Evolutionary conservation across 2,329 filamentous ascomycete genomes (phyloP).

Genomic region (Aspergillus sp.): DNA sequence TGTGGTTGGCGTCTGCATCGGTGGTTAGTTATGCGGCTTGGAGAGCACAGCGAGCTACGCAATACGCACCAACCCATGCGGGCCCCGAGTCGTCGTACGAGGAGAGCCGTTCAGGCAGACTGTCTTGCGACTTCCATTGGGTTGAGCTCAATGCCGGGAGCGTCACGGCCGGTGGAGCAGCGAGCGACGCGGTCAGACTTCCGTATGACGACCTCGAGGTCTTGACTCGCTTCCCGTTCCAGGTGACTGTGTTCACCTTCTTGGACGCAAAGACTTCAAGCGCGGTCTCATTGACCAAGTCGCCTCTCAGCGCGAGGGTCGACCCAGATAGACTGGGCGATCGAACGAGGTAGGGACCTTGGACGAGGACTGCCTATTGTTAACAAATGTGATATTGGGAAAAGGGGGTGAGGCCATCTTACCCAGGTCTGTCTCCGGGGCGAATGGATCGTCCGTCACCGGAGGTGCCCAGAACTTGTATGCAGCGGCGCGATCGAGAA

Average conservation of each 20-base stretch:
- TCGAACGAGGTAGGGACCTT: constrained; percentile 54
- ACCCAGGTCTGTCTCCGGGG: constrained; percentile 47
- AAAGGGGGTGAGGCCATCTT: neutral
- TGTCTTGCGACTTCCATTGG: constrained; percentile 43
- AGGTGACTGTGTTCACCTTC: constrained; percentile 45
- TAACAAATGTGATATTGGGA: neutral
- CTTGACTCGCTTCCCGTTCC: constrained; percentile 48
- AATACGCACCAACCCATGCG: constrained; percentile 33
- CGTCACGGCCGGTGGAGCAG: constrained; percentile 23
- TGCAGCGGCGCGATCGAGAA: constrained; percentile 54
- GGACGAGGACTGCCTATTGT: constrained; percentile 45
- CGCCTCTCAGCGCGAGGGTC: constrained; percentile 45
- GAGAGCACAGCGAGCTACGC: too few species aligned
- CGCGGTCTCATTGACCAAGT: constrained; percentile 40
- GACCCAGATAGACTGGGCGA: constrained; percentile 38
- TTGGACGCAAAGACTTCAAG: constrained; percentile 51
- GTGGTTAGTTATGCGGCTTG: neutral
- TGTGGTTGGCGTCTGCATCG: constrained; percentile 36
- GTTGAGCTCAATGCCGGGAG: constrained; percentile 28
- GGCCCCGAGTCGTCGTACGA: constrained; percentile 43
- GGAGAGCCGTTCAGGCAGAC: constrained; percentile 40
- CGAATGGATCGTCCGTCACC: constrained; percentile 47
- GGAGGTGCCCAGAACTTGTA: constrained; percentile 58
- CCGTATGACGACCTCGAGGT: constrained; percentile 36
- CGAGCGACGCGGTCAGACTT: constrained; percentile 36